A percentile compares a stretch with the other conserved stretches of the same genome.
Conservation (phyloP, 306 rosid species). For the Adenanthera pavonina region DNA sequence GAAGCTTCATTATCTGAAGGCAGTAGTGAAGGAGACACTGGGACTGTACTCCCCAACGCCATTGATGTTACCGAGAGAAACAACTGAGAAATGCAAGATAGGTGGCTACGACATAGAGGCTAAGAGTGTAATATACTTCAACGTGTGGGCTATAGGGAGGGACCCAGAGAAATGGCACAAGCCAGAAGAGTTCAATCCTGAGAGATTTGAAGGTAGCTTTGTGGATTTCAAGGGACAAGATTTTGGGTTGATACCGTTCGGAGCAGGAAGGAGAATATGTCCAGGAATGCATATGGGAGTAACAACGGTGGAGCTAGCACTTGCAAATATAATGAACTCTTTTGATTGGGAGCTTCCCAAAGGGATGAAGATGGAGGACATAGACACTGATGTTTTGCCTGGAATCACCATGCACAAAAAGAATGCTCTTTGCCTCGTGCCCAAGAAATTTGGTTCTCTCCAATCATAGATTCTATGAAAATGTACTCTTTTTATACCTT, state of each 20-base stretch:
- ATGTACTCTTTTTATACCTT: too few species aligned
- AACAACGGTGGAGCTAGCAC: neutral
- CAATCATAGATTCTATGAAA: too few species aligned
- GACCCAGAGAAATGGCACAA: conserved; percentile 38
- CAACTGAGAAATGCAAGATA: conserved; percentile 30
- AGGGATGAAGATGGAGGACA: neutral
- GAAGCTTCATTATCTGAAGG: conserved; percentile 43
- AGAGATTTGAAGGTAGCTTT: neutral
- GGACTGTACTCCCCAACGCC: conserved; percentile 48
- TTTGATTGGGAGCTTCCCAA: neutral
- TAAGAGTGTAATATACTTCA: conserved; percentile 20
- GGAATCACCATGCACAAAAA: neutral
- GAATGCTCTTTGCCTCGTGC: conserved; percentile 6
- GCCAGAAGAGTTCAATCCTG: neutral
- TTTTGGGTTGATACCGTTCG: neutral
- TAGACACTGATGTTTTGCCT: neutral
- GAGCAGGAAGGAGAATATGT: neutral
- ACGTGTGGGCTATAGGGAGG: conserved; percentile 47
- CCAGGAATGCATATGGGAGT: neutral
- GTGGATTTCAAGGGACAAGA: conserved; percentile 2
- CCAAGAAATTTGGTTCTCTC: neutral
- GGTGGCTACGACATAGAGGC: conserved; percentile 42
- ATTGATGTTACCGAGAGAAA: conserved; percentile 45
- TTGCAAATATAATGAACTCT: neutral
- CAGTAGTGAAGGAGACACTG: conserved; percentile 43